Evolutionary conservation across 768 basidiomycete genomes (phyloP), one percentile per base, ranked within the genome.

Genomic region (Tephrocybe sp.): DNA sequence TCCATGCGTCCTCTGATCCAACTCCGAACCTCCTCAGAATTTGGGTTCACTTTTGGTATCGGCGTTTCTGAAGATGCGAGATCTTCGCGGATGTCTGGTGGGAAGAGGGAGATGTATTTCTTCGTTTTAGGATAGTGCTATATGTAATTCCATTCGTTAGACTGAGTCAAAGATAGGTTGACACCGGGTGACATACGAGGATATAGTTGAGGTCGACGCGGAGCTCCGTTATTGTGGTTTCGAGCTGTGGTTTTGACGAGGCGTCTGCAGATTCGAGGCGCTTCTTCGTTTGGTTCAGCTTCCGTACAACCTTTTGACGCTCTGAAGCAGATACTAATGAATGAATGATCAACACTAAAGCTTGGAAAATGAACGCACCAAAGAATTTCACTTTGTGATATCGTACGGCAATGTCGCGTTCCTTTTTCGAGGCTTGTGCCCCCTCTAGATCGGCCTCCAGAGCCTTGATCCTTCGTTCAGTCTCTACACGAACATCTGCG

Each of bases 371-470:
- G 21, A 28, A 65, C 76, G 57, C 55, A 94, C 93, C 94, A 56
- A 98, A 97, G 71, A 98, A 98, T 67, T 93, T 95, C 61, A 94
- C 73, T 73, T 85, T 92, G 60, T 94, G 93, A 67, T 98, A 98
- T 55, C 81, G 81, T 34, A 79, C 68, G 0, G 90, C 89, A 59
- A 90, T 74, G 37, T 84, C 72, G 40, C 88, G 81, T 67, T 92
- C 90, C 64, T 85, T 86, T 41, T 77, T 77, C 30, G 78, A 75
- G 20, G 65, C 61, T 67, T 89, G 84, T 0, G 87, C 87, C 48
- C 73, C 76, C 21, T 72, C 77, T 12, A 94, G 75, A 58, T 93
- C 92, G 6, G 71, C 77, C 64, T 95, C 84, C 2, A 97, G 78
- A 0, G 84, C 77, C 60, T 81, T 86, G 34, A 90, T 63, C 51